These are phyloP conservation scores for Aspergillus sp. DNA, from an alignment of 2,329 filamentous ascomycete genomes.

Conservation along the genomic window DNA sequence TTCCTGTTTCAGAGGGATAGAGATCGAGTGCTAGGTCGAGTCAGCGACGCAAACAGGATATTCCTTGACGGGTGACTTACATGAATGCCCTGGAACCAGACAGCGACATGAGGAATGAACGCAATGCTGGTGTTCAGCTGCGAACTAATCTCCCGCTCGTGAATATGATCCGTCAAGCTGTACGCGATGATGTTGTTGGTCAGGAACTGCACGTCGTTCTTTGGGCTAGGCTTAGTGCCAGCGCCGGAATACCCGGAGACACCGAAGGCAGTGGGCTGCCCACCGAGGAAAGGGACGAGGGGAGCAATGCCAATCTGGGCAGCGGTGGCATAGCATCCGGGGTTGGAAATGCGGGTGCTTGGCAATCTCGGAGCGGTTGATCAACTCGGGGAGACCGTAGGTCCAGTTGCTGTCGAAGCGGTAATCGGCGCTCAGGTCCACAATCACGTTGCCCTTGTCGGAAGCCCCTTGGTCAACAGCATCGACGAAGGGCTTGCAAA, in stretches of 20 bases:
- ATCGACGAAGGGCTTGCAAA: constrained; percentile 89
- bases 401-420: constrained; percentile 80
- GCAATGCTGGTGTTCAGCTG: constrained; percentile 68
- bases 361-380: constrained; percentile 66
- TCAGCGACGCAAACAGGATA: not conserved
- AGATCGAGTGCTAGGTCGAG: constrained; percentile 63
- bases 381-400: constrained; percentile 82
- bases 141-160: constrained; percentile 79
- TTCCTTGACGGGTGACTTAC: constrained; percentile 26
- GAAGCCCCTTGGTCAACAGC: constrained; percentile 63
- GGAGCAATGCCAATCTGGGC: constrained; percentile 85
- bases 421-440: constrained; percentile 96
- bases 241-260: constrained; percentile 92
- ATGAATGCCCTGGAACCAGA: constrained; percentile 94
- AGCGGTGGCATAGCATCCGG: constrained; percentile 90
- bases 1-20: constrained; percentile 72
- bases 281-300: constrained; percentile 67
- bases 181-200: constrained; percentile 86
- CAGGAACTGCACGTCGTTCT: constrained; percentile 81
- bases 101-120: constrained; percentile 90
- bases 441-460: constrained; percentile 63
- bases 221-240: constrained; percentile 85
- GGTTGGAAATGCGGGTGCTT: constrained; percentile 76
- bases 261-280: constrained; percentile 75
- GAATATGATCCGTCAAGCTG: constrained; percentile 85